Conservation (phyloP, 1,139 yeast genomes). For the Arxiozyma bovina region DNA sequence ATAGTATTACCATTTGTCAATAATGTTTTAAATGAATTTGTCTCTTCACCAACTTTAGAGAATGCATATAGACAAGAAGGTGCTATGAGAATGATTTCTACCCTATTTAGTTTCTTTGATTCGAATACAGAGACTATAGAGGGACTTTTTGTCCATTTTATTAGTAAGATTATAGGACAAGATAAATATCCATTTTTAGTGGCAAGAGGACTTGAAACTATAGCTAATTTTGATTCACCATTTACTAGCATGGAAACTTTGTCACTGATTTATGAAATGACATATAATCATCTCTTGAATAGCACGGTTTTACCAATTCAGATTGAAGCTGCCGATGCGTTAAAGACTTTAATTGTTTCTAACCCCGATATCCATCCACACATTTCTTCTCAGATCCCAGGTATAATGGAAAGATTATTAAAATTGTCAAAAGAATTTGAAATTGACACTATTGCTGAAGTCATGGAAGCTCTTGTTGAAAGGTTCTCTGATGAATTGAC, state of each 20-base stretch:
- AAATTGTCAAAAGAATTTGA: conserved; percentile 75
- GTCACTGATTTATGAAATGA: conserved; percentile 54
- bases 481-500: conserved; percentile 78
- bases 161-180: conserved; percentile 56
- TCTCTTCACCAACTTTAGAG: conserved; percentile 33
- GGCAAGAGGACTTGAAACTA: conserved; percentile 78
- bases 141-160: conserved; percentile 52
- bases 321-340: conserved; percentile 79
- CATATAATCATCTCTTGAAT: conserved; percentile 31
- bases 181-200: conserved; percentile 62
- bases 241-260: conserved; percentile 47
- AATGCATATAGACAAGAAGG: conserved; percentile 73
- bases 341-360: conserved; percentile 66
- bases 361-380: conserved; percentile 57
- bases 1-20: conserved; percentile 42
- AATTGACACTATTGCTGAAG: conserved; percentile 74
- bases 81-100: conserved; percentile 67
- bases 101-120: conserved; percentile 51
- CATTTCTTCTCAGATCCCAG: conserved; percentile 62
- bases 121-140: conserved; percentile 64
- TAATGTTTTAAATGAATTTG: conserved; percentile 40
- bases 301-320: conserved; percentile 58
- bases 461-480: conserved; percentile 93
- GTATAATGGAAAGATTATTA: conserved; percentile 71
- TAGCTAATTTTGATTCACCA: conserved; percentile 49